These are phyloP conservation scores for Penicillium cinerascens DNA, from an alignment of 495 filamentous ascomycete species.

Conservation along the genomic window DNA sequence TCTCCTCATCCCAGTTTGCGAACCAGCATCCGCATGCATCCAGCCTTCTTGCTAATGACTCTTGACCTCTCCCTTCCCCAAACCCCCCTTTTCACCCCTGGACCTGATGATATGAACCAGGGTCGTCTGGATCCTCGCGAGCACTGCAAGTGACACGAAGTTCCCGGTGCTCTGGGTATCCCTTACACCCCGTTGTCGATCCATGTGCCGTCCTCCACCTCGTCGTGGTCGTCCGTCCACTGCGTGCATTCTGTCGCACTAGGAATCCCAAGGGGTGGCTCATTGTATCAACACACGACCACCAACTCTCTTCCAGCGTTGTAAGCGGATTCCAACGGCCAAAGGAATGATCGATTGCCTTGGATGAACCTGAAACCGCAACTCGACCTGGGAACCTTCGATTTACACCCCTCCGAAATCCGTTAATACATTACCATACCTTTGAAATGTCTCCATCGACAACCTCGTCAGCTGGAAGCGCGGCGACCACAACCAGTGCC, in stretches of 20 bases:
- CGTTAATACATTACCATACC: neutral
- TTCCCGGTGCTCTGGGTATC: slow-evolving; percentile 2
- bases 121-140: neutral
- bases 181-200: slow-evolving; percentile 2
- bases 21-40: slow-evolving; percentile 9
- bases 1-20: neutral
- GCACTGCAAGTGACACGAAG: neutral
- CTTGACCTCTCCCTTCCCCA: neutral
- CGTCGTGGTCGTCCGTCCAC: slow-evolving; percentile 2
- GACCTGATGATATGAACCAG: slow-evolving; percentile 12
- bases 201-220: slow-evolving; percentile 8
- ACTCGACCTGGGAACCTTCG: neutral
- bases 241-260: slow-evolving; percentile 5
- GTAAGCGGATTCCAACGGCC: neutral
- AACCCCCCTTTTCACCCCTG: neutral
- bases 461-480: slow-evolving; percentile 18
- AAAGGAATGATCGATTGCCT: slow-evolving; percentile 1
- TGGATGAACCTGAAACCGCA: neutral
- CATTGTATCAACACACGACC: neutral
- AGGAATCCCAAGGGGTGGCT: neutral
- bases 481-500: slow-evolving; percentile 21
- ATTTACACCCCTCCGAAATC: slow-evolving; percentile 1
- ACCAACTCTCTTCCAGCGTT: neutral
- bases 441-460: slow-evolving; percentile 19
- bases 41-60: slow-evolving; percentile 9